These are phyloP conservation scores for Chondrus crispus DNA, from an alignment of 23 red algal species.

Conservation along the genomic window DNA sequence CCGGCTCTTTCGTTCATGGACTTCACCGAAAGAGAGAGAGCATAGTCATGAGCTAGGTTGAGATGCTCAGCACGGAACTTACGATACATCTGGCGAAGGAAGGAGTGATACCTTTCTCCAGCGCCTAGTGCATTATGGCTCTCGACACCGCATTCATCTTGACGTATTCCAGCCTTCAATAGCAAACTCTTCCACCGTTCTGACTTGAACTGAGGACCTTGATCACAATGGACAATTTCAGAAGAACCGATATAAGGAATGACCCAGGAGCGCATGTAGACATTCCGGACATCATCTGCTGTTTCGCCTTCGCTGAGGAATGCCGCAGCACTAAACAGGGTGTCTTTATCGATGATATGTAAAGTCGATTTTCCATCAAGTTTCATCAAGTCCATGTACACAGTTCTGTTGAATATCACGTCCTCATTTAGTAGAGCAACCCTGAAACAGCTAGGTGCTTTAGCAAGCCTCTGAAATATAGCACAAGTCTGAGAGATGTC, in stretches of 20 bases:
- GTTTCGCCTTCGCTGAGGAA: conserved; percentile 2
- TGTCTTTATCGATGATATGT: conserved; percentile 17
- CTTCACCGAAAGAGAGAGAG: too few relatives aligned
- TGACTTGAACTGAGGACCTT: neutral
- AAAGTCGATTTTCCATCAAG: neutral
- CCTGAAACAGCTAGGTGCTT: neutral
- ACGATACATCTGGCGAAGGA: neutral
- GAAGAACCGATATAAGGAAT: neutral
- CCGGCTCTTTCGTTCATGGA: neutral
- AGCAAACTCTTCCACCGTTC: neutral
- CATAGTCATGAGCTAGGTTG: too few relatives aligned
- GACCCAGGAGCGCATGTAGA: neutral
- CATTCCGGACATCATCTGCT: neutral
- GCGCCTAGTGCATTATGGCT: conserved; percentile 22
- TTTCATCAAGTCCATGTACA: neutral
- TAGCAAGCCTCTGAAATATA: neutral
- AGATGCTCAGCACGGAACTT: neutral
- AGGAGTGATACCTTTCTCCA: conserved; percentile 20
- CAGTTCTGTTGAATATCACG: neutral
- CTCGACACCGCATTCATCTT: neutral
- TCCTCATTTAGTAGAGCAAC: conserved; percentile 1
- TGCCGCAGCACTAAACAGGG: conserved; percentile 4
- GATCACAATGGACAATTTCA: neutral
- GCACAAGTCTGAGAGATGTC: neutral
- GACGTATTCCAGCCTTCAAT: neutral